These are phyloP conservation scores for Aspergillus neoniger DNA, from an alignment of 2,329 filamentous ascomycete genomes.

Conservation along the genomic window DNA sequence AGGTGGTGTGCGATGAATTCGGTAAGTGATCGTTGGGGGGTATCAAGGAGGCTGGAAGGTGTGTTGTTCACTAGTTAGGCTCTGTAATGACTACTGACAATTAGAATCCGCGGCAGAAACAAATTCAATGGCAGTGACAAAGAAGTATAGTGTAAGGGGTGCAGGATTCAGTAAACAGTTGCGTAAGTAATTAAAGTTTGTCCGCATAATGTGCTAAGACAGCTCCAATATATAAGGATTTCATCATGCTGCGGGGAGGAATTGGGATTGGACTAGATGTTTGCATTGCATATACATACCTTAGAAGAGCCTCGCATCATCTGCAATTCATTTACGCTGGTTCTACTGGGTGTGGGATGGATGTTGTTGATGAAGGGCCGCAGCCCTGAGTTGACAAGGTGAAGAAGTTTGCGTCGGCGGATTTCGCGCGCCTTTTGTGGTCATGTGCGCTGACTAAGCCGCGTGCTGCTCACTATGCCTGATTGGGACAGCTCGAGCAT, in stretches of 20 bases:
- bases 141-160: conserved; percentile 11
- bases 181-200: conserved; percentile 62
- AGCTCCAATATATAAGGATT: conserved; percentile 70
- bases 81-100: conserved; percentile 31
- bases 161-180: conserved; percentile 32
- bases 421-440: conserved; percentile 21
- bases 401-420: conserved; percentile 18
- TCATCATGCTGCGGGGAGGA: conserved; percentile 55
- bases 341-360: conserved; percentile 7
- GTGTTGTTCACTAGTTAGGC: conserved; percentile 32
- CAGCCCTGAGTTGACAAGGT: conserved; percentile 31
- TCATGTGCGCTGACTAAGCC: conserved; percentile 20
- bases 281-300: conserved; percentile 27
- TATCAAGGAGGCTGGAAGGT: conserved; percentile 40
- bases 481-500: neutral
- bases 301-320: conserved; percentile 34
- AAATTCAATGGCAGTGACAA: neutral
- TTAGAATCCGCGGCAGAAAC: conserved; percentile 25
- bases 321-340: conserved; percentile 14
- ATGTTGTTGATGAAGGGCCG: conserved; percentile 27
- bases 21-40: conserved; percentile 4
- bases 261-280: neutral
- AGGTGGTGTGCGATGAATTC: conserved; percentile 17
- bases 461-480: neutral
- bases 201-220: conserved; percentile 68